A percentile compares a stretch with the other conserved stretches of the same genome.
Evolutionary conservation across 2,329 filamentous ascomycete genomes (phyloP).

Genomic region (Sclerotiophoma versabilis): DNA sequence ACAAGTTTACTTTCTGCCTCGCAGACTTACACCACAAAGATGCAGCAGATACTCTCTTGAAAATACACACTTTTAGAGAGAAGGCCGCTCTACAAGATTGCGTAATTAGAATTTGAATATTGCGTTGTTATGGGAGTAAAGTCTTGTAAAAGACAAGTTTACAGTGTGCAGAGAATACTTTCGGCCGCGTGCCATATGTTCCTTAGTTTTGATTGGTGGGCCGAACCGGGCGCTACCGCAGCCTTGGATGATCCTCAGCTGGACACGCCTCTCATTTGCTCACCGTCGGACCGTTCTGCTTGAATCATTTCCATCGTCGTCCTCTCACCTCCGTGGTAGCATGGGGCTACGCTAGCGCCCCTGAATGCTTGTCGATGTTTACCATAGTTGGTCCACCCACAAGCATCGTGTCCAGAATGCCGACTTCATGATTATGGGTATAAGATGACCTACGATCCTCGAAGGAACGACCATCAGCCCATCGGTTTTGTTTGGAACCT

Average conservation of each 20-base stretch:
- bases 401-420: not conserved
- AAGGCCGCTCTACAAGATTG: no score
- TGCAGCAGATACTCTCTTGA: no score
- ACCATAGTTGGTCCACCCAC: slow-evolving; percentile 13
- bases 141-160: no score
- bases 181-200: no score
- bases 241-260: slow-evolving; percentile 24
- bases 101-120: no score
- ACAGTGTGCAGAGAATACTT: no score
- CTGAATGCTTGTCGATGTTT: slow-evolving; percentile 18
- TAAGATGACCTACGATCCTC: slow-evolving; percentile 8
- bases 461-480: slow-evolving; percentile 3
- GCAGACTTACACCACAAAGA: no score
- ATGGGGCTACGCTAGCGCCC: slow-evolving; percentile 23
- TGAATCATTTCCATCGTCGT: slow-evolving; percentile 11
- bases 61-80: no score
- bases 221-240: slow-evolving; percentile 13
- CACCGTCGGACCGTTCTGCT: slow-evolving; percentile 21
- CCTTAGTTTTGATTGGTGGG: slow-evolving; percentile 21
- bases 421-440: slow-evolving; percentile 6
- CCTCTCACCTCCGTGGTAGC: slow-evolving; percentile 17
- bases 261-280: slow-evolving; percentile 19
- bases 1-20: no score
- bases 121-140: no score
- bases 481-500: not conserved